Percentiles rank a stretch among this genome's conserved stretches.
These are phyloP conservation scores for Handroanthus guayacan DNA, from an alignment of 257 asterid species.

Conservation along the genomic window DNA sequence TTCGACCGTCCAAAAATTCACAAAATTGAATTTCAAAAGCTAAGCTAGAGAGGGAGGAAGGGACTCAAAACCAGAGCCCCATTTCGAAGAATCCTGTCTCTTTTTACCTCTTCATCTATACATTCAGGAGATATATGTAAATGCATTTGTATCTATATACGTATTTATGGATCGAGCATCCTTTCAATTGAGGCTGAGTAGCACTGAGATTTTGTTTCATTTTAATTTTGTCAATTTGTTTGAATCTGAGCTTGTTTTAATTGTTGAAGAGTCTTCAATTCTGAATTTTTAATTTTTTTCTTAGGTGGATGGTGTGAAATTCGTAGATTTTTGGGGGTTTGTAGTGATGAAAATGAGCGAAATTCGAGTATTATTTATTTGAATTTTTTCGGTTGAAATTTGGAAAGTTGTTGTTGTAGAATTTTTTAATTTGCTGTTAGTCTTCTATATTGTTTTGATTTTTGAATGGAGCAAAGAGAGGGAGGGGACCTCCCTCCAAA, in stretches of 20 bases:
- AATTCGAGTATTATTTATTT: conserved; percentile 37
- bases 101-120: conserved; percentile 34
- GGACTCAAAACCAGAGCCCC: conserved; percentile 39
- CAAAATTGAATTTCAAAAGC: conserved; percentile 92
- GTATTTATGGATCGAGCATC: conserved; percentile 35
- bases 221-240: conserved; percentile 34
- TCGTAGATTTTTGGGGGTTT: conserved; percentile 12
- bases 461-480: conserved; percentile 76
- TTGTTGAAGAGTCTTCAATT: conserved; percentile 34
- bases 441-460: conserved; percentile 32
- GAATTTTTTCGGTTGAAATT: conserved; percentile 10
- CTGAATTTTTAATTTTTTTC: conserved; percentile 17
- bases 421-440: conserved; percentile 33
- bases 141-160: conserved; percentile 29
- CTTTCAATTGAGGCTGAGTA: conserved; percentile 39
- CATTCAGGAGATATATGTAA: conserved; percentile 20
- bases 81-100: conserved; percentile 42
- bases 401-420: conserved; percentile 27
- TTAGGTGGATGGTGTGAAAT: conserved; percentile 21
- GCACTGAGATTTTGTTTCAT: conserved; percentile 34
- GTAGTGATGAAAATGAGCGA: conserved; percentile 23
- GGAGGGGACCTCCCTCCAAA: conserved; percentile 82
- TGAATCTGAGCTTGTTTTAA: conserved; percentile 62
- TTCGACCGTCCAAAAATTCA: conserved; percentile 58
- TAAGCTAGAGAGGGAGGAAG: conserved; percentile 81